A percentile compares a stretch with the other conserved stretches of the same genome.
Conservation (phyloP, 2,329 filamentous ascomycete genomes). For the Monilinia fructigena region DNA sequence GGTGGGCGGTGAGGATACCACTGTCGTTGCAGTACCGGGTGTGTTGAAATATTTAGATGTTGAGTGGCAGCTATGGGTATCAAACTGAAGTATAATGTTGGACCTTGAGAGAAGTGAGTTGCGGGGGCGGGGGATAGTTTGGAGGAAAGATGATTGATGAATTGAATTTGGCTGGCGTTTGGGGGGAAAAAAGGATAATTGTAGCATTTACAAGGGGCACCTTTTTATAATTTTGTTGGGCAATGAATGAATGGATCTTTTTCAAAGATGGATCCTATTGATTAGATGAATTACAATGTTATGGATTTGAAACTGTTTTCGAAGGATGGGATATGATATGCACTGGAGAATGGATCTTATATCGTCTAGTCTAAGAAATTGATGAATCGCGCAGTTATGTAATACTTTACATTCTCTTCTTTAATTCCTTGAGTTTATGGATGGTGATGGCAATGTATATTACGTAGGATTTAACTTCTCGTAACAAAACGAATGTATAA, state of each 20-base stretch:
- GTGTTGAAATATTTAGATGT: conserved; percentile 93
- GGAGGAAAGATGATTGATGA: conserved; percentile 7
- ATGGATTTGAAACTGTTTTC: too few relatives aligned
- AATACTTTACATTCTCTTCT: too few relatives aligned
- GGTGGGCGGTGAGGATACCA: conserved; percentile 86
- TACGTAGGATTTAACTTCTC: too few relatives aligned
- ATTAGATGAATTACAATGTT: not conserved
- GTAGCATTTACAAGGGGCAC: conserved; percentile 30
- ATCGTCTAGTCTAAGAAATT: not conserved
- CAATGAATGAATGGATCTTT: conserved; percentile 1
- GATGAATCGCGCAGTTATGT: too few relatives aligned
- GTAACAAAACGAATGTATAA: too few relatives aligned
- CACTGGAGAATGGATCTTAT: not conserved
- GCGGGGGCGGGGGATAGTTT: not conserved
- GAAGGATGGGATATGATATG: not conserved
- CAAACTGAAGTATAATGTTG: conserved; percentile 86
- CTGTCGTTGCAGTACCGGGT: conserved; percentile 86
- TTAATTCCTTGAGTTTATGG: too few relatives aligned
- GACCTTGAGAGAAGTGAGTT: conserved; percentile 28
- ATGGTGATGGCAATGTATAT: too few relatives aligned
- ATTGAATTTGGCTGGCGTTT: conserved; percentile 26
- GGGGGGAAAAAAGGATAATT: conserved; percentile 18
- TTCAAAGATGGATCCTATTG: not conserved
- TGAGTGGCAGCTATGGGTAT: conserved; percentile 96
- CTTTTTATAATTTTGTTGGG: conserved; percentile 5